Evolutionary conservation across 2,329 filamentous ascomycete species (phyloP).

Genomic region (Cryphonectria naterciae): DNA sequence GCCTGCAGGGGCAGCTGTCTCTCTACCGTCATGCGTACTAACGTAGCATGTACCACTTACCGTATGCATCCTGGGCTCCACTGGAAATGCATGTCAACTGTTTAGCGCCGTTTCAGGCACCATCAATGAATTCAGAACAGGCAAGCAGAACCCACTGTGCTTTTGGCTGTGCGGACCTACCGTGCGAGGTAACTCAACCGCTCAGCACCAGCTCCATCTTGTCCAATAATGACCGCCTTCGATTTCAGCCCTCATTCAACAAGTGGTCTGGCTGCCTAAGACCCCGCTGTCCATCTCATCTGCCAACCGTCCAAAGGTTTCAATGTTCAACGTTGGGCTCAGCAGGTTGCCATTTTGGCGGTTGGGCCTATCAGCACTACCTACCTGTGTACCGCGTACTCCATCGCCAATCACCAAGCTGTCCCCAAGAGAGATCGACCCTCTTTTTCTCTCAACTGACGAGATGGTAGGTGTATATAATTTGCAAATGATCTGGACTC

Average conservation of each 20-base stretch:
- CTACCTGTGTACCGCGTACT: background rate
- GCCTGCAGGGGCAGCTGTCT: slow-evolving; percentile 5
- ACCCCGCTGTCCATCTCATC: background rate
- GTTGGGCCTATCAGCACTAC: background rate
- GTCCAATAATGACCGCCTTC: background rate
- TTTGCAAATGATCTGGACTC: background rate
- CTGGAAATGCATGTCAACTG: background rate
- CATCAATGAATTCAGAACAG: background rate
- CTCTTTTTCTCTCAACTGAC: background rate
- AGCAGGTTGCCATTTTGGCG: background rate
- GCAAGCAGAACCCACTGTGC: background rate
- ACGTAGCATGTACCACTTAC: background rate
- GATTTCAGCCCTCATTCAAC: background rate
- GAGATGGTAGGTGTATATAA: background rate
- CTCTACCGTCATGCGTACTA: background rate
- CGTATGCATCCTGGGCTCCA: background rate
- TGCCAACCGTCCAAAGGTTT: background rate
- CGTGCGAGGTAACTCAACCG: background rate
- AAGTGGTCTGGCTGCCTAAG: background rate
- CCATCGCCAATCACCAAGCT: background rate
- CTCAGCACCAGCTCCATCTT: background rate
- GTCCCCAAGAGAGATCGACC: background rate
- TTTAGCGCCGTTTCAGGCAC: slow-evolving; percentile 4
- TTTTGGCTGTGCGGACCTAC: background rate
- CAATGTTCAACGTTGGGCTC: background rate